These are phyloP conservation scores for Trapa incisa DNA, from an alignment of 345 rosid genomes.

Conservation along the genomic window DNA sequence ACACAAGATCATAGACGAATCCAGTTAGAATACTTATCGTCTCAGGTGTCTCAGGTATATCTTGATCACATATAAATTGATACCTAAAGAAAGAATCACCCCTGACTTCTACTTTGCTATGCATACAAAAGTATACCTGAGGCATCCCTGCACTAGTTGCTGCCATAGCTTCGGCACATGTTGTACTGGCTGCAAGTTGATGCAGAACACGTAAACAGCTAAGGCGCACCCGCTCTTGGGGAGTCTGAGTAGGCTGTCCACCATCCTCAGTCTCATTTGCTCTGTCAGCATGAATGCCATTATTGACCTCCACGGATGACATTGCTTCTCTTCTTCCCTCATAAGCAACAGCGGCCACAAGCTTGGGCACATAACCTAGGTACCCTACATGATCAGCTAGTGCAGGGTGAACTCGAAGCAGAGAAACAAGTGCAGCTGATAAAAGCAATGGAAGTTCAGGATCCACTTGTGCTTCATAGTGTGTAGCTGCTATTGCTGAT, in stretches of 20 bases:
- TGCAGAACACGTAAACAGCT: constrained; percentile 95
- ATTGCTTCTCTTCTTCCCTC: constrained; percentile 89
- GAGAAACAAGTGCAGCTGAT: constrained; percentile 95
- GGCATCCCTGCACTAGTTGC: constrained; percentile 92
- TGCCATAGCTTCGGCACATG: constrained; percentile 99
- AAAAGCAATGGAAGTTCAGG: constrained; percentile 92
- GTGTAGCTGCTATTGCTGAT: constrained; percentile 85
- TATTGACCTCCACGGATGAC: constrained; percentile 54
- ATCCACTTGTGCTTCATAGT: constrained; percentile 69
- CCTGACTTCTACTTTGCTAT: neutral
- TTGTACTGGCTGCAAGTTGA: constrained; percentile 95
- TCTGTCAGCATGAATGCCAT: constrained; percentile 34
- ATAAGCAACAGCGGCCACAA: constrained; percentile 91
- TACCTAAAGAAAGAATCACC: neutral
- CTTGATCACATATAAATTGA: neutral
- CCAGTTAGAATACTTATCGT: neutral
- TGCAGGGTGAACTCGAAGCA: constrained; percentile 94
- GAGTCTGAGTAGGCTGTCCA: constrained; percentile 57
- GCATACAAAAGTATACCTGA: constrained; percentile 36
- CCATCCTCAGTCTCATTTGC: constrained; percentile 43
- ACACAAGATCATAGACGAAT: neutral
- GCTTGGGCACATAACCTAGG: constrained; percentile 98
- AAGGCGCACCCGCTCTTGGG: constrained; percentile 92
- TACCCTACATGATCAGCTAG: constrained; percentile 96
- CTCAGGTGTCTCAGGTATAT: neutral